Percentiles rank a stretch among this genome's conserved stretches.
Evolutionary conservation across 768 basidiomycete genomes (phyloP).

Genomic region (Suillus subluteus): DNA sequence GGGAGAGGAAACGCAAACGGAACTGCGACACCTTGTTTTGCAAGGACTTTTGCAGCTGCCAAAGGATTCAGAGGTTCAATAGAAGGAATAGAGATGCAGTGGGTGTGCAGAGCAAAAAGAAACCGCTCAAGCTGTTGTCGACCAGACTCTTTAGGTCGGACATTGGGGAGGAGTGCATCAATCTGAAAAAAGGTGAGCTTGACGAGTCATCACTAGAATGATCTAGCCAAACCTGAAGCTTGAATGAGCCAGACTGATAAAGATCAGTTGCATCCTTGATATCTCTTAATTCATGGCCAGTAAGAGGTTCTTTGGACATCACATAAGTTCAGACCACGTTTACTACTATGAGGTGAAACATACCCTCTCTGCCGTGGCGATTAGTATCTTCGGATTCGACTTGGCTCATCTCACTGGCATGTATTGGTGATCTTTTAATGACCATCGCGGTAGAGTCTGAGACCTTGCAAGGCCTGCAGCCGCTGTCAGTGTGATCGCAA

Average conservation of each 20-base stretch:
- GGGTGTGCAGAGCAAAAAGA: constrained; percentile 67
- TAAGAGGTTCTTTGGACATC: constrained; percentile 53
- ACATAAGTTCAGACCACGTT: not conserved
- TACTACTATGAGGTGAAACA: not conserved
- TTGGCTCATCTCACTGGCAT: constrained; percentile 2
- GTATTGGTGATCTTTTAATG: not conserved
- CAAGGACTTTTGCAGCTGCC: constrained; percentile 57
- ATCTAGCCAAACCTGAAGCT: constrained; percentile 66
- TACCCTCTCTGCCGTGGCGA: not conserved
- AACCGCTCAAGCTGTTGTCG: constrained; percentile 66
- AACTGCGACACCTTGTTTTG: constrained; percentile 59
- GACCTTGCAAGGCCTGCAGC: not conserved
- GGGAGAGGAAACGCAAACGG: constrained; percentile 75
- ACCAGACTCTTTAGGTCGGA: constrained; percentile 65
- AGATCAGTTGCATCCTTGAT: constrained; percentile 78
- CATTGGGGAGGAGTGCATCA: constrained; percentile 77
- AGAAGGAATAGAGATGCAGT: constrained; percentile 61
- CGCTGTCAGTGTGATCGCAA: not conserved
- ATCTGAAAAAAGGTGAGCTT: constrained; percentile 50
- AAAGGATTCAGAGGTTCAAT: constrained; percentile 67
- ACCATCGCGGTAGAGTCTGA: not conserved
- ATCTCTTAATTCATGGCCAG: constrained; percentile 67
- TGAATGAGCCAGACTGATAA: constrained; percentile 80
- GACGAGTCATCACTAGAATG: not conserved
- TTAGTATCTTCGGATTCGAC: not conserved